Percentiles rank a stretch among this genome's conserved stretches.
Evolutionary conservation across 148 eudicot species (phyloP).

Genomic region (Chenopodium album): DNA sequence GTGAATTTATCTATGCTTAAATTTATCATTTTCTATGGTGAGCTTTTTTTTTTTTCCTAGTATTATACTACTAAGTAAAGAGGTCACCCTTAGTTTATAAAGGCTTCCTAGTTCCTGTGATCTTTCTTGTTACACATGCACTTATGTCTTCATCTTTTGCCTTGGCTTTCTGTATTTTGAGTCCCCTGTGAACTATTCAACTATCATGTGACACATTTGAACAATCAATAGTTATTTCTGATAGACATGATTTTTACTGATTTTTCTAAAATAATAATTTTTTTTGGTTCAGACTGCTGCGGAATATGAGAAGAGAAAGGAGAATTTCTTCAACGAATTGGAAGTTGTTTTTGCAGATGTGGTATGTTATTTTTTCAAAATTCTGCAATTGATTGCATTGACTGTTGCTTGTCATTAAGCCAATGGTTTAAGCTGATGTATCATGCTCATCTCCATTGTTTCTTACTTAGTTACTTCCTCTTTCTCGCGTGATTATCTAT

Average conservation of each 20-base stretch:
- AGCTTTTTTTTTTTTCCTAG: too few relatives aligned
- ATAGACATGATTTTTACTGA: slow-evolving; percentile 3
- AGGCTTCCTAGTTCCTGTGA: slow-evolving; percentile 5
- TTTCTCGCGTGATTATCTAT: background rate
- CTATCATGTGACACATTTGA: background rate
- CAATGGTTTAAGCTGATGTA: background rate
- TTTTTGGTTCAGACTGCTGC: slow-evolving; percentile 60
- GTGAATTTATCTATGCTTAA: too few relatives aligned
- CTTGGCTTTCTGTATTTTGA: background rate
- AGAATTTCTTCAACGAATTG: slow-evolving; percentile 85
- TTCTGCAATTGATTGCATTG: background rate
- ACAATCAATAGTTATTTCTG: background rate
- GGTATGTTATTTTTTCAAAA: slow-evolving; percentile 46
- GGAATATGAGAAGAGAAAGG: slow-evolving; percentile 70
- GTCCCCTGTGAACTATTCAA: background rate
- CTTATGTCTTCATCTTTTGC: background rate
- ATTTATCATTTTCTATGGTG: too few relatives aligned
- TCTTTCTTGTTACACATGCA: background rate
- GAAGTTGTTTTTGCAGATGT: slow-evolving; percentile 83
- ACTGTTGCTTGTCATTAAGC: background rate
- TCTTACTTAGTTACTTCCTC: background rate
- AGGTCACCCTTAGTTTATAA: background rate
- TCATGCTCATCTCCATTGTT: background rate
- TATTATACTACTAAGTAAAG: background rate
- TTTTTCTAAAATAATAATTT: slow-evolving; percentile 2